Percentiles rank a stretch among this genome's conserved stretches.
Conservation (phyloP, 2,329 filamentous ascomycete species). For the Ceratocystis colombiana region DNA sequence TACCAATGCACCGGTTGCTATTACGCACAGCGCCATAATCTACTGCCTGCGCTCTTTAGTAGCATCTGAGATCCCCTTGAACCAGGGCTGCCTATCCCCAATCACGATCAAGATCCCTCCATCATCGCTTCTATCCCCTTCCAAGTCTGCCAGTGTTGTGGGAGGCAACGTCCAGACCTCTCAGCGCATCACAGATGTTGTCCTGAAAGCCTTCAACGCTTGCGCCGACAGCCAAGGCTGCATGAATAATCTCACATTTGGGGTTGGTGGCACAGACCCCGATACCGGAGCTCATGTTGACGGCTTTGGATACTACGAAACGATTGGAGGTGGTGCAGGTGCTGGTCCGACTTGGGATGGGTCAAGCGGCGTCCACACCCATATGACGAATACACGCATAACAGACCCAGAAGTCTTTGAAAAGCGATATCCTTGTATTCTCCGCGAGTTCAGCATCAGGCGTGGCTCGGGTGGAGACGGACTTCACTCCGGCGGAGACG, state of each 20-base stretch:
- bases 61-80: conserved; percentile 69
- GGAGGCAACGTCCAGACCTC: conserved; percentile 61
- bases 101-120: conserved; percentile 65
- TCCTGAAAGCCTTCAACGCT: conserved; percentile 62
- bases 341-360: conserved; percentile 49
- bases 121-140: conserved; percentile 64
- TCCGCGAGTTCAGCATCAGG: conserved; percentile 60
- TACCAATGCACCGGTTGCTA: conserved; percentile 70
- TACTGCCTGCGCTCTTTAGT: conserved; percentile 75
- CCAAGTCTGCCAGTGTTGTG: conserved; percentile 67
- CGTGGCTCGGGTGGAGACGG: conserved; percentile 54
- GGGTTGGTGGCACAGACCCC: conserved; percentile 47
- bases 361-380: conserved; percentile 38
- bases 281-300: conserved; percentile 33
- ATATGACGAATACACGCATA: conserved; percentile 72
- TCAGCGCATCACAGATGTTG: conserved; percentile 39
- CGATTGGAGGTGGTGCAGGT: conserved; percentile 53
- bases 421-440: conserved; percentile 56
- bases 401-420: conserved; percentile 43
- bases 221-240: conserved; percentile 71
- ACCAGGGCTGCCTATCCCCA: conserved; percentile 70
- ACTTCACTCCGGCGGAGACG: conserved; percentile 59
- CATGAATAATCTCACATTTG: conserved; percentile 77
- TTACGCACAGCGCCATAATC: conserved; percentile 78
- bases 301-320: conserved; percentile 50